Evolutionary conservation across 2,329 filamentous ascomycete species (phyloP).

Genomic region (Diaporthe batatas): DNA sequence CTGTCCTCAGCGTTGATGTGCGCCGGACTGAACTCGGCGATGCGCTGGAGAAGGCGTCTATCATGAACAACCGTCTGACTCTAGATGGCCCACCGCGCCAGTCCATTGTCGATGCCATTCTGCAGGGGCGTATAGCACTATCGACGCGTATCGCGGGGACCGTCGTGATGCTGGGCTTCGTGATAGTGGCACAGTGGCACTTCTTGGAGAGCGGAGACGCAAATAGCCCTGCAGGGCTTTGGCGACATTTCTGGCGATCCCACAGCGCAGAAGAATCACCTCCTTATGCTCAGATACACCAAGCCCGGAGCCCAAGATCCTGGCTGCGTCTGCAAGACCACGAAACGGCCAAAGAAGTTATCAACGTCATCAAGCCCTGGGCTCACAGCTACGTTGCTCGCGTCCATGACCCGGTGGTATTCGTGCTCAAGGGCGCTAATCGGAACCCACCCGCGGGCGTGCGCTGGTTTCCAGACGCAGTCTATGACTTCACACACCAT

Average conservation of each 20-base stretch:
- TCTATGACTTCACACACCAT: conserved; percentile 77
- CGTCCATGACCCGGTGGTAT: conserved; percentile 81
- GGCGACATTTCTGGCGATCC: conserved; percentile 51
- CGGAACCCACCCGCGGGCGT: conserved; percentile 68
- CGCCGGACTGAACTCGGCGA: conserved; percentile 81
- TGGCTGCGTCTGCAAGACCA: conserved; percentile 85
- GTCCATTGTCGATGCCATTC: conserved; percentile 72
- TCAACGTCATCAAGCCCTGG: conserved; percentile 79
- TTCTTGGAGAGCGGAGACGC: conserved; percentile 69
- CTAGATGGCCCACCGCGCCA: conserved; percentile 51
- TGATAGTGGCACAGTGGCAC: conserved; percentile 82
- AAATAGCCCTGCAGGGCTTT: conserved; percentile 28
- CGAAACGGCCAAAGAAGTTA: conserved; percentile 81
- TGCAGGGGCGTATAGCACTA: conserved; percentile 74
- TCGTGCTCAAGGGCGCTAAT: conserved; percentile 77
- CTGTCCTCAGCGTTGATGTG: conserved; percentile 84
- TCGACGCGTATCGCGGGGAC: conserved; percentile 83
- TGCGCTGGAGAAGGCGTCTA: conserved; percentile 71
- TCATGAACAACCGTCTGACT: conserved; percentile 53
- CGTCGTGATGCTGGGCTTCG: conserved; percentile 78
- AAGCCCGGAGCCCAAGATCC: conserved; percentile 80
- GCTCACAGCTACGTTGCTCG: conserved; percentile 79
- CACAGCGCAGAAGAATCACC: conserved; percentile 47
- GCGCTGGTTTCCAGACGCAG: conserved; percentile 66
- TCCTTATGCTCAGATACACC: conserved; percentile 73